Base-by-base conservation (phyloP, 352 stramenopile genomes). In the Blastocystis sp. region DNA sequence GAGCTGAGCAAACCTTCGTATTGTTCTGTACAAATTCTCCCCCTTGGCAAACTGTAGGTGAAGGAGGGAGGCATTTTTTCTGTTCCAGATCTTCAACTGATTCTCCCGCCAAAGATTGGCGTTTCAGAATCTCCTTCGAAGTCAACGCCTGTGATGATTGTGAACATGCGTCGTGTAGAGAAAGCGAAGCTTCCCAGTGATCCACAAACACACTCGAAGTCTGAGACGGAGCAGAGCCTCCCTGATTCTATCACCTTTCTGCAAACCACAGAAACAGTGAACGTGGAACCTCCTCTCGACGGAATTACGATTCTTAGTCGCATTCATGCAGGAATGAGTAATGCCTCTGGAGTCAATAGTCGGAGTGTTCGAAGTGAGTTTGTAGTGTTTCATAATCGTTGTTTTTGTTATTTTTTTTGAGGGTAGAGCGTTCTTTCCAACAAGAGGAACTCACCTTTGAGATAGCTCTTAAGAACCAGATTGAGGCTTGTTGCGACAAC, bases 1-100 rank as follows among this genome's bases (percentile, higher is more conserved):
- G 69, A 80, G 45, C 54, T 80, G 15, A 29, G 45, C 9, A 80
- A 80, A 20, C 50, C 69, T 26, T 80, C 69, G 3, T 64, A 64
- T 26, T 80, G 45, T 3, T 39, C 18, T 26, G 69, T 80, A 37
- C 4, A n/a, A 9, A n/a, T 41, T 3, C 9, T 62, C 5, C 9
- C 26, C 7, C 0, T 7, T 18, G 0, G 0, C 63, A 9, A 62
- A 13, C 8, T 4, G 4, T 80, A 80, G 69, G 34, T 80, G 6
- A 59, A 63, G 20, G 69, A 80, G 5, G 69, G 69, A 4, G 69
- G 69, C 11, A 15, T 80, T 20, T 29, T 80, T 20, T 80, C 69
- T n/a, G 23, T 80, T 15, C 11, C 69, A 34, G 69, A 80, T 34
- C 50, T 80, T n/a, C 50, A 61, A 20, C 34, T 80, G 18, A 23